Conservation (phyloP, 345 rosid species). For the Citrus sinensis region DNA sequence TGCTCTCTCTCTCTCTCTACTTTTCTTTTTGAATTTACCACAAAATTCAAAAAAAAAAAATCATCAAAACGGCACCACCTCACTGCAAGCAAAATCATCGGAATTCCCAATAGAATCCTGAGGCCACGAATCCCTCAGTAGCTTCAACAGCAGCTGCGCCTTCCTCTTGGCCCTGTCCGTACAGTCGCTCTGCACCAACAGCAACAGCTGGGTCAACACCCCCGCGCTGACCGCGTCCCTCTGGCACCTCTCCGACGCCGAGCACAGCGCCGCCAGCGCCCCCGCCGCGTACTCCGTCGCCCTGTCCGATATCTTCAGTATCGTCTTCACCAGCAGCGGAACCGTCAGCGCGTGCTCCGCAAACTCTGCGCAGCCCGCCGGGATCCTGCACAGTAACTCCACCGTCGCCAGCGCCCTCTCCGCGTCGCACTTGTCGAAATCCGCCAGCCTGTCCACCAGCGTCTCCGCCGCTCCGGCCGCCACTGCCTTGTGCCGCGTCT, state of each 20-base stretch:
- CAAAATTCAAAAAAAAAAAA: background rate
- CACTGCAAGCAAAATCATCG: constrained; percentile 66
- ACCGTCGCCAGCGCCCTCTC: constrained; percentile 83
- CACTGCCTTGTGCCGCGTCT: constrained; percentile 73
- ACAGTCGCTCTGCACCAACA: constrained; percentile 90
- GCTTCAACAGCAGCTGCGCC: constrained; percentile 85
- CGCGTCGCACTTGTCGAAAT: constrained; percentile 78
- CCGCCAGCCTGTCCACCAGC: constrained; percentile 63
- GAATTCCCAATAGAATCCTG: constrained; percentile 52
- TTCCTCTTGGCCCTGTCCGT: constrained; percentile 96
- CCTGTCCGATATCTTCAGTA: constrained; percentile 73
- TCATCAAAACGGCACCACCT: constrained; percentile 65
- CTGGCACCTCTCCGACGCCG: constrained; percentile 66
- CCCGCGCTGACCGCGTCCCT: constrained; percentile 87
- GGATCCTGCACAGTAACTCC: constrained; percentile 79
- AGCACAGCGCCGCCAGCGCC: constrained; percentile 67
- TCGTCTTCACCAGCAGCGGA: constrained; percentile 67
- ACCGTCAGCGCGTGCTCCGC: constrained; percentile 72
- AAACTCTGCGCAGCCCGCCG: constrained; percentile 67
- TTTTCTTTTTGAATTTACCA: background rate
- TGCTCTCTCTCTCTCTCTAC: too few species aligned
- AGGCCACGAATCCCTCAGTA: constrained; percentile 85
- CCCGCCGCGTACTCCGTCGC: constrained; percentile 98
- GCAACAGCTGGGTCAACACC: constrained; percentile 71
- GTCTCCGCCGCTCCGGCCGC: constrained; percentile 71